Conservation (phyloP, 371 early-diverging fungal species). For the Cokeromyces recurvatus region DNA sequence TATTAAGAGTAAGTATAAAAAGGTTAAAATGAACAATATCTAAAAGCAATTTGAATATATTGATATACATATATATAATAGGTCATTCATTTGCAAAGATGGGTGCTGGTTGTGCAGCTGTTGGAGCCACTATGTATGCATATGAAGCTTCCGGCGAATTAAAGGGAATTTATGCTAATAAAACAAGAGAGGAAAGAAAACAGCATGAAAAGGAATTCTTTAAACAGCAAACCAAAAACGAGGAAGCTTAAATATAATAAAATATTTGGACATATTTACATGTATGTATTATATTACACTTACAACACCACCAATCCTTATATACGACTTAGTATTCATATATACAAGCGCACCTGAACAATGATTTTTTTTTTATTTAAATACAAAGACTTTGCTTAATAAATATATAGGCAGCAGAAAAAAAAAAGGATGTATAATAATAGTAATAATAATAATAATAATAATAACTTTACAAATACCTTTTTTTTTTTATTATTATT, state of each 20-base stretch:
- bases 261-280: too few relatives aligned
- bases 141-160: constrained; percentile 66
- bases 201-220: constrained; percentile 49
- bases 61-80: constrained; percentile 18
- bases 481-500: too few relatives aligned
- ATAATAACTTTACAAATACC: too few relatives aligned
- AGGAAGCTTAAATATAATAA: constrained; percentile 18
- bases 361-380: too few relatives aligned
- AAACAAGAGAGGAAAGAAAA: constrained; percentile 46
- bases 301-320: too few relatives aligned
- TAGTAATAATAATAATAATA: too few relatives aligned
- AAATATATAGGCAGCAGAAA: too few relatives aligned
- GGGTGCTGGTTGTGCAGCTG: constrained; percentile 57
- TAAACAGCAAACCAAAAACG: constrained; percentile 28
- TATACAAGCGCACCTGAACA: too few relatives aligned
- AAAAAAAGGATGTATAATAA: too few relatives aligned
- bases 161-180: constrained; percentile 49
- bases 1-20: constrained; percentile 43
- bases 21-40: neutral
- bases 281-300: too few relatives aligned
- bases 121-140: constrained; percentile 68
- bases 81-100: constrained; percentile 59
- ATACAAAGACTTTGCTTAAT: too few relatives aligned
- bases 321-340: too few relatives aligned
- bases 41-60: neutral